A percentile compares a stretch with the other conserved stretches of the same genome.
Conservation (phyloP, 2,329 filamentous ascomycete genomes). For the Scopulariopsis brevicaulis region DNA sequence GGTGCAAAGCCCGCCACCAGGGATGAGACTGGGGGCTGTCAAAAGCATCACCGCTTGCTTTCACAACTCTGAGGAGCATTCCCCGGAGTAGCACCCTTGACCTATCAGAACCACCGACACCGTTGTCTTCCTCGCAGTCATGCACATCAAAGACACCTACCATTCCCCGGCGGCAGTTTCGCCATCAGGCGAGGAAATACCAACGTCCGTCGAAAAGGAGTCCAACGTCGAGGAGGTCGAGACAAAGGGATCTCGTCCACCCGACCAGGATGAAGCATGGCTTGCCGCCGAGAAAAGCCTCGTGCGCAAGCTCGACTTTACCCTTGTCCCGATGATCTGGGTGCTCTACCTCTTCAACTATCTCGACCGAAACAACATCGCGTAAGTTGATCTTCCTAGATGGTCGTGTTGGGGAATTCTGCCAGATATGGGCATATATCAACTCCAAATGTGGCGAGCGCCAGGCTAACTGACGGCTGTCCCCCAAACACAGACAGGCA, state of each 20-base stretch:
- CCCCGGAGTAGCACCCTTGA: too few species aligned
- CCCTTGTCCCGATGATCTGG: slow-evolving; percentile 2
- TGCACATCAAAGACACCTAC: too few species aligned
- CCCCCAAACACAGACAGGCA: slow-evolving; percentile 19
- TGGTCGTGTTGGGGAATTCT: too few species aligned
- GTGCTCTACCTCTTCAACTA: slow-evolving; percentile 31
- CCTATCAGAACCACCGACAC: too few species aligned
- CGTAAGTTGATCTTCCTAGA: neutral
- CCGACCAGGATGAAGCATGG: neutral
- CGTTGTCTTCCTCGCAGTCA: too few species aligned
- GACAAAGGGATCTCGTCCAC: neutral
- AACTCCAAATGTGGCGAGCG: too few species aligned
- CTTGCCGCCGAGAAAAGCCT: neutral
- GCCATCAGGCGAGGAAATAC: neutral
- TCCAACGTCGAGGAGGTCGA: neutral
- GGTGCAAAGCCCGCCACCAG: too few species aligned
- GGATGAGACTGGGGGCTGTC: too few species aligned
- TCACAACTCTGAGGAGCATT: too few species aligned
- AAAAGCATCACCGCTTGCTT: too few species aligned
- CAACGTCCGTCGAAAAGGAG: neutral
- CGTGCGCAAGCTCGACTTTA: slow-evolving; percentile 5
- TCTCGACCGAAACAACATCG: slow-evolving; percentile 30
- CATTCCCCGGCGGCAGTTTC: too few species aligned
- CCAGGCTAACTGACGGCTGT: neutral
- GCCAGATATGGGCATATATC: too few species aligned